Evolutionary conservation across 192 early-diverging fungal genomes (phyloP), one percentile per base, ranked within the genome.

Genomic region (Coemansia sp.): DNA sequence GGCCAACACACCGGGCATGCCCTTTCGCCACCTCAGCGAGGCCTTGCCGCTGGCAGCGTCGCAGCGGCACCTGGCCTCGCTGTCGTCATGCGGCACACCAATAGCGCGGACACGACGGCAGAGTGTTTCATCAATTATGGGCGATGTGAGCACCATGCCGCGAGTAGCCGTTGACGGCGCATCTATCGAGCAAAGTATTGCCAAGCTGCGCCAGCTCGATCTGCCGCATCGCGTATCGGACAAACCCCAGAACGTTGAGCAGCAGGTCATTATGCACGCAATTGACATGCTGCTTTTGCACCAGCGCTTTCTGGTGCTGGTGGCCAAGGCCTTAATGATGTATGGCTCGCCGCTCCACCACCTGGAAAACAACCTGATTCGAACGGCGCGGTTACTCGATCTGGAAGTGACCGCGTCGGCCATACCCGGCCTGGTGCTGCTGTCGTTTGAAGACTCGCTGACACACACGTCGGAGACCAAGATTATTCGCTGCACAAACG

Each of bases 381-480:
- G 81, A 15, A 73, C 82, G 9, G 79, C 86, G 4, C 50, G 59
- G 20, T 58, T 77, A 0, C 58, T 88, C 11, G 80, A 82, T 29
- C 68, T 88, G 12, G 82, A 88, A 42, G 58, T 82, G 28, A 82
- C 83, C 17, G 84, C 81, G 10, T 75, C 86, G 1, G 83, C 85
- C 35, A 43, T 87, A 8, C 87, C 87, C 39, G 84, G 85, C 29
- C 69, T 87, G 20, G 81, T 89, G 54, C 75, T 89, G 2, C 32
- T 87, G 11, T 79, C 82, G 3, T 89, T 89, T 43, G 75, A 83
- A 28, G 87, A 89, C 59, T 79, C 78, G 1, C 70, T 78, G 19
- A 89, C 84, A 4, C 87, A 89, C 46, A 86, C 85, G 3, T 85
- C 85, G 8, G 87, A 89, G 52, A 89, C 85, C 2, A 85, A 87